Evolutionary conservation across 2,329 filamentous ascomycete genomes (phyloP).

Genomic region (Paecilomyces variotii): DNA sequence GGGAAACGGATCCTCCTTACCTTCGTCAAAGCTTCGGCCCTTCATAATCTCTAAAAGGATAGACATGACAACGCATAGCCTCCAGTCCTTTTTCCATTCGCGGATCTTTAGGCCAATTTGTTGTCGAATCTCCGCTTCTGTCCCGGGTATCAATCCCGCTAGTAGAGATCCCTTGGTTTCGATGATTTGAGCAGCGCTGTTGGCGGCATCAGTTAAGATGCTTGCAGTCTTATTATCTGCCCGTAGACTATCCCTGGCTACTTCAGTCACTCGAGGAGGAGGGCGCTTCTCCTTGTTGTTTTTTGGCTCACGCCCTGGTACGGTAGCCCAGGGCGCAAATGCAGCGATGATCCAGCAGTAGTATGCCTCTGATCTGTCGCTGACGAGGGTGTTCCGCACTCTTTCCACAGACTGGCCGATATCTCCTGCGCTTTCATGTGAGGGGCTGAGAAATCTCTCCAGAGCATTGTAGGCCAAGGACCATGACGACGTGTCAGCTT

Average conservation of each 20-base stretch:
- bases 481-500: constrained; percentile 56
- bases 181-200: constrained; percentile 57
- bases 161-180: constrained; percentile 43
- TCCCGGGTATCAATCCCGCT: constrained; percentile 16
- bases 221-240: constrained; percentile 67
- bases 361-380: constrained; percentile 58
- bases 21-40: constrained; percentile 20
- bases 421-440: constrained; percentile 33
- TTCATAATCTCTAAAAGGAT: constrained; percentile 33
- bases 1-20: constrained; percentile 14
- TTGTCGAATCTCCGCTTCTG: constrained; percentile 27
- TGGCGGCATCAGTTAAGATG: constrained; percentile 57
- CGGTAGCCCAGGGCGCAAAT: constrained; percentile 63
- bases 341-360: constrained; percentile 70
- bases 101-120: constrained; percentile 28
- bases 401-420: constrained; percentile 32
- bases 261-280: constrained; percentile 53
- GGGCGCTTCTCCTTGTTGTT: constrained; percentile 43
- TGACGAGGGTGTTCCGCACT: constrained; percentile 47
- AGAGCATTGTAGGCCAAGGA: constrained; percentile 56
- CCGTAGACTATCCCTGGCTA: constrained; percentile 70
- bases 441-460: constrained; percentile 36
- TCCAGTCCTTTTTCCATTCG: constrained; percentile 32
- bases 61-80: constrained; percentile 29
- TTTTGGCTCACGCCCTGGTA: constrained; percentile 28